Evolutionary conservation across 2,329 filamentous ascomycete genomes (phyloP), one percentile per base, ranked within the genome.

Genomic region (Cladophialophora yegresii): DNA sequence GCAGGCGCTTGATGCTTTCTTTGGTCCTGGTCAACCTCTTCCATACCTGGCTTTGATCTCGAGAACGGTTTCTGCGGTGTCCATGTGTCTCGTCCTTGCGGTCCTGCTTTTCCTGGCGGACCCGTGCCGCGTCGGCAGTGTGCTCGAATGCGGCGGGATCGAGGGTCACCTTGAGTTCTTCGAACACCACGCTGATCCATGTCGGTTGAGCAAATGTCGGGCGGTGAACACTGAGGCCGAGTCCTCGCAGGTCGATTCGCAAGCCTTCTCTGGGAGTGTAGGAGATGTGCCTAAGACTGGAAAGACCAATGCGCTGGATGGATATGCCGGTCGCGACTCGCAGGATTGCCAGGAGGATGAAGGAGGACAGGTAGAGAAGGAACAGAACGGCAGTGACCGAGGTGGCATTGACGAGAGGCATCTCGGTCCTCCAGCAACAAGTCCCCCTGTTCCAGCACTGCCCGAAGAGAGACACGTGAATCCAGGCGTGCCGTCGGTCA

Each of bases 161-260:
- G 50, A 98, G 76, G 0, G 91, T 96, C 57, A 99, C 83, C 56
- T 88, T 90, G 56, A 97, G 81, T 74, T 97, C 95, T 72, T 87
- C 91, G 65, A 99, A 79, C 8, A 95, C 90, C 57, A 99, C 83
- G 75, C 93, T 98, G 72, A 96, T 81, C 92, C 93, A 98, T 67
- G 96, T 98, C 51, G 95, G 95, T 76, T 98, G 92, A 54, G 93
- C 92, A 78, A 99, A 98, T 5, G 95, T 98, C 12, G 95, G 95
- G 4, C 93, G 88, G 78, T 99, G 95, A 68, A 98, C 78, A 63
- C 91, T 89, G 72, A 99, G 83, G 51, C 95, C 92, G 58, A 99
- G 83, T 57, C 93, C 91, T 57, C 95, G 88, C 62, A 99, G 88
- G 76, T 96, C 92, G 76, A 99, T 87, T 72, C 89, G 89, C 73